These are phyloP conservation scores for Astrocystis sublimbata DNA, from an alignment of 495 filamentous ascomycete genomes.

Conservation along the genomic window DNA sequence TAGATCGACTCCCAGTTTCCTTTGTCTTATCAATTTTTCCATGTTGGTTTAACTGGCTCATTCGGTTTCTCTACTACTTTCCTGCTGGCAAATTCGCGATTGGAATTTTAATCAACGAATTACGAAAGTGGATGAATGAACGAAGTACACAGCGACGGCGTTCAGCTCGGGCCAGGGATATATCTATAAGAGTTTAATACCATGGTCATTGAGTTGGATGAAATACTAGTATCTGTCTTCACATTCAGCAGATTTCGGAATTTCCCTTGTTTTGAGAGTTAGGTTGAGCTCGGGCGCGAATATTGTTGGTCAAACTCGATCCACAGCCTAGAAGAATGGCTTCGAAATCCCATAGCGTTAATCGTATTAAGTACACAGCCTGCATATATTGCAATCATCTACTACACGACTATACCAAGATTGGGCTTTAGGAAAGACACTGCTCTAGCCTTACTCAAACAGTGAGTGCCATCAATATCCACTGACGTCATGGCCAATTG, in stretches of 20 bases:
- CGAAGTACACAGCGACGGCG: background rate
- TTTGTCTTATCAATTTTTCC: background rate
- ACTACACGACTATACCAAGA: too few species aligned
- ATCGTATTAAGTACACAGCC: too few species aligned
- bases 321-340: too few species aligned
- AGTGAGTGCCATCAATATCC: too few species aligned
- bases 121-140: background rate
- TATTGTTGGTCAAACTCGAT: too few species aligned
- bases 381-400: too few species aligned
- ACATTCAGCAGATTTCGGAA: background rate
- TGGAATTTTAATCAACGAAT: background rate
- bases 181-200: background rate
- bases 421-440: too few species aligned
- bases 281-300: background rate
- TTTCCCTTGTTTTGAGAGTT: background rate
- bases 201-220: background rate
- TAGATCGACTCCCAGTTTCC: conserved; percentile 1
- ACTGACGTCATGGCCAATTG: too few species aligned
- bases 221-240: background rate
- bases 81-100: background rate
- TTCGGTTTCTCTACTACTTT: too few species aligned
- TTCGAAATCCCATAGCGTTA: too few species aligned
- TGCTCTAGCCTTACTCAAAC: too few species aligned
- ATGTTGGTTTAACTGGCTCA: background rate
- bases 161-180: background rate